Conservation (phyloP, 1,139 yeast genomes). For the Pneumocystis murina region DNA sequence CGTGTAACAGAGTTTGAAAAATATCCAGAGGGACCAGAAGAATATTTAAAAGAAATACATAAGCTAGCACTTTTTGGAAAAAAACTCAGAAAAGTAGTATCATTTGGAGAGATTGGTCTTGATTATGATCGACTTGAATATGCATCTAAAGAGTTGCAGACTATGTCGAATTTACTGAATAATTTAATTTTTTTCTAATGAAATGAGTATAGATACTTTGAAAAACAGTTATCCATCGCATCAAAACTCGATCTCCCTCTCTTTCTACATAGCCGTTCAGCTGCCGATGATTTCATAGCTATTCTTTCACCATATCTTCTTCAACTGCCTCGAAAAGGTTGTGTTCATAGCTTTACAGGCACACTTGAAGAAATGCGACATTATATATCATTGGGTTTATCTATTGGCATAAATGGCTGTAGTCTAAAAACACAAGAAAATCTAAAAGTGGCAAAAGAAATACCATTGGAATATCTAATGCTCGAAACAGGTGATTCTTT, state of each 20-base stretch:
- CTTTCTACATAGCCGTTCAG: slow-evolving; percentile 77
- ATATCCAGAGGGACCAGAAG: slow-evolving; percentile 8
- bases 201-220: slow-evolving; percentile 35
- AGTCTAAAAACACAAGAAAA: slow-evolving; percentile 69
- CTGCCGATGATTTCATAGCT: slow-evolving; percentile 63
- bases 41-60: slow-evolving; percentile 33
- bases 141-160: slow-evolving; percentile 54
- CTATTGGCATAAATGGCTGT: slow-evolving; percentile 81
- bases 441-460: slow-evolving; percentile 42
- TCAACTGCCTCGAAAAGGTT: slow-evolving; percentile 35
- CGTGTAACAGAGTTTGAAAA: slow-evolving; percentile 6
- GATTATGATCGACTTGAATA: slow-evolving; percentile 82
- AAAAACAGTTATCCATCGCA: slow-evolving; percentile 53
- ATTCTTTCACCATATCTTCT: slow-evolving; percentile 44
- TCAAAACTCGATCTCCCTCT: slow-evolving; percentile 47
- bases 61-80: slow-evolving; percentile 37
- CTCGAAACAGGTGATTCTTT: slow-evolving; percentile 36
- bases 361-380: slow-evolving; percentile 42
- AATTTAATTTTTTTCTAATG: neutral
- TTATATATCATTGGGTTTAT: slow-evolving; percentile 45
- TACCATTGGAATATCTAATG: slow-evolving; percentile 57
- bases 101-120: slow-evolving; percentile 26
- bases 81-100: slow-evolving; percentile 27
- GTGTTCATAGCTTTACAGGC: slow-evolving; percentile 92
- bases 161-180: slow-evolving; percentile 12